These are phyloP conservation scores for Fomes fomentarius DNA, from an alignment of 1,284 basidiomycete genomes.

Conservation along the genomic window DNA sequence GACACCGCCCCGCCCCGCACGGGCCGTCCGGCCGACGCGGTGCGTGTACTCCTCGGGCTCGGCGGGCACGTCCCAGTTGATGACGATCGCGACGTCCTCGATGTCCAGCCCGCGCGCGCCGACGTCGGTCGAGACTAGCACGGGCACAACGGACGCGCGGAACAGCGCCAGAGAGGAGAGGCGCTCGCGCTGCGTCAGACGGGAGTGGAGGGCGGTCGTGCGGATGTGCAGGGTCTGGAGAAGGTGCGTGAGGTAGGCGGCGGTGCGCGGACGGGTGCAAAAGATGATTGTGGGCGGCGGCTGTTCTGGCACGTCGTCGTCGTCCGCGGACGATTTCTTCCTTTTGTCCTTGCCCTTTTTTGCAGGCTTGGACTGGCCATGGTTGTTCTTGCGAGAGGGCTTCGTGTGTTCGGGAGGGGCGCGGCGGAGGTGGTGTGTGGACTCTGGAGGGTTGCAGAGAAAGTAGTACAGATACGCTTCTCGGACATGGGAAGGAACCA, in stretches of 20 bases:
- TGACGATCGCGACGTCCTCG: constrained; percentile 91
- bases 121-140: constrained; percentile 94
- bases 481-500: constrained; percentile 94
- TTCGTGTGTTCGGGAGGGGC: constrained; percentile 54
- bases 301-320: constrained; percentile 57
- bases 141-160: constrained; percentile 85
- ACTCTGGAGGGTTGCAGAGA: constrained; percentile 86
- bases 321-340: constrained; percentile 28
- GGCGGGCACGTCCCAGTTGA: constrained; percentile 95
- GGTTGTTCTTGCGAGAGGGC: constrained; percentile 22
- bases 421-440: constrained; percentile 68
- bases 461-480: constrained; percentile 93
- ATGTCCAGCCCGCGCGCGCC: constrained; percentile 95
- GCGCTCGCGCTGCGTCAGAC: constrained; percentile 89
- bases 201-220: constrained; percentile 90
- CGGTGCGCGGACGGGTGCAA: constrained; percentile 85
- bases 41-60: constrained; percentile 82
- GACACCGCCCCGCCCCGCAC: constrained; percentile 89
- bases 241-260: constrained; percentile 85
- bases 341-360: constrained; percentile 39
- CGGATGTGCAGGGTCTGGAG: constrained; percentile 83
- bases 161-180: constrained; percentile 87
- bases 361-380: constrained; percentile 33
- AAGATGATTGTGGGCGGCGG: constrained; percentile 96
- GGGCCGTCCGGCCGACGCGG: constrained; percentile 89